Evolutionary conservation across 345 rosid genomes (phyloP).

Genomic region (Microcos paniculata): DNA sequence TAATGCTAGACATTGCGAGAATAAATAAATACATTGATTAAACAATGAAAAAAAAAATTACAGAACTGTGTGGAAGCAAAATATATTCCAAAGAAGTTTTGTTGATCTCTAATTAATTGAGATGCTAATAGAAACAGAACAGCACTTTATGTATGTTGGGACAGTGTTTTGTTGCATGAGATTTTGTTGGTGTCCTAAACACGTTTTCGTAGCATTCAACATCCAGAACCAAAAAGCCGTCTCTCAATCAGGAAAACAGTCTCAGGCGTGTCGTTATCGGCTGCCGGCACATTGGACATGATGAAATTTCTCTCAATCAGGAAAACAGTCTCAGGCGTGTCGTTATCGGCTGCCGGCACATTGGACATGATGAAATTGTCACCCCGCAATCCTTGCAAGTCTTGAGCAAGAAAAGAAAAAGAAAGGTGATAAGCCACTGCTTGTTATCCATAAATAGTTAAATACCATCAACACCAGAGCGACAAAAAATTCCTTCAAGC

Average conservation of each 20-base stretch:
- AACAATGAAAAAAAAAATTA: too few species aligned
- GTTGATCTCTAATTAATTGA: too few species aligned
- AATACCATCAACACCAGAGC: background rate
- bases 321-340: conserved; percentile 66
- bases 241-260: conserved; percentile 45
- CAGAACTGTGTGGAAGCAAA: too few species aligned
- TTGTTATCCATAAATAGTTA: background rate
- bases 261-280: conserved; percentile 71
- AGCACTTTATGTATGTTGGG: too few species aligned
- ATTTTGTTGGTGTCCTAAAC: too few species aligned
- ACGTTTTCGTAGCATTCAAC: background rate
- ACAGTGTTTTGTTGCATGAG: too few species aligned
- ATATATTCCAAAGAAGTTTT: too few species aligned
- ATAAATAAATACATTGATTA: too few species aligned
- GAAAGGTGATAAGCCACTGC: background rate
- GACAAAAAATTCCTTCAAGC: background rate
- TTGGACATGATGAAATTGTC: conserved; percentile 57
- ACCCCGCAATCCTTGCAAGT: conserved; percentile 87
- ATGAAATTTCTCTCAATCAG: conserved; percentile 26
- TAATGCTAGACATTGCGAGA: too few species aligned
- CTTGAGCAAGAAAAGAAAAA: conserved; percentile 31
- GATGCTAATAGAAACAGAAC: too few species aligned
- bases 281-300: conserved; percentile 77
- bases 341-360: conserved; percentile 72
- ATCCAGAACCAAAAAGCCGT: background rate